Evolutionary conservation across 257 asterid genomes (phyloP).

Genomic region (Solanum rostratum): DNA sequence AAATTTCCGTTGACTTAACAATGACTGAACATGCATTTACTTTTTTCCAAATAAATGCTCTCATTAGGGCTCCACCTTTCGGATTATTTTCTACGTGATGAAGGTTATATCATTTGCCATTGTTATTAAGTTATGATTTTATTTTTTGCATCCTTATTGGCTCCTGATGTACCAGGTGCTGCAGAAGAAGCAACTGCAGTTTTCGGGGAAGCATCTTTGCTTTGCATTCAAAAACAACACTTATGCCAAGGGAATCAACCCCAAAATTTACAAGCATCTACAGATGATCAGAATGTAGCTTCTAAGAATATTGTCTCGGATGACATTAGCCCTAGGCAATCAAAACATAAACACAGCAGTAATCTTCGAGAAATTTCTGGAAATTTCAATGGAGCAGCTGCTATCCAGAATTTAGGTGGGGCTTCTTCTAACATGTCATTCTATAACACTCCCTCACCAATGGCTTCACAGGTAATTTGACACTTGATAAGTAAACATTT

Average conservation of each 20-base stretch:
- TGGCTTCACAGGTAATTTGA: conserved; percentile 28
- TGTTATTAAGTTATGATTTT: not conserved
- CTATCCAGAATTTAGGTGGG: conserved; percentile 42
- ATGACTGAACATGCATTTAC: not conserved
- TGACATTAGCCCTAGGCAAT: conserved; percentile 69
- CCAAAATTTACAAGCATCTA: conserved; percentile 34
- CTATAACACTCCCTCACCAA: conserved; percentile 86
- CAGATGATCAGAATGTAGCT: conserved; percentile 39
- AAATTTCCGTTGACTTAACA: not conserved
- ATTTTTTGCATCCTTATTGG: conserved; percentile 9
- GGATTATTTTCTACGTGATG: not conserved
- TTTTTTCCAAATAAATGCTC: not conserved
- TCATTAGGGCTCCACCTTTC: not conserved
- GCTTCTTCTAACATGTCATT: conserved; percentile 45
- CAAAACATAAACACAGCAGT: conserved; percentile 39
- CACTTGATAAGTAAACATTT: not conserved
- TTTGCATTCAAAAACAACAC: conserved; percentile 63
- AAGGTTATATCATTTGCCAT: not conserved
- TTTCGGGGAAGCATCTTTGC: conserved; percentile 74
- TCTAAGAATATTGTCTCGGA: conserved; percentile 36
- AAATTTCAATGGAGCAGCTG: conserved; percentile 40
- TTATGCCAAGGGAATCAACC: conserved; percentile 33
- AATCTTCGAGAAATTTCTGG: conserved; percentile 59
- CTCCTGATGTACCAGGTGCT: conserved; percentile 44
- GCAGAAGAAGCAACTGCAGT: conserved; percentile 86